Base-by-base conservation (phyloP, 2,329 filamentous ascomycete genomes). In the Ramularia endophylla region DNA sequence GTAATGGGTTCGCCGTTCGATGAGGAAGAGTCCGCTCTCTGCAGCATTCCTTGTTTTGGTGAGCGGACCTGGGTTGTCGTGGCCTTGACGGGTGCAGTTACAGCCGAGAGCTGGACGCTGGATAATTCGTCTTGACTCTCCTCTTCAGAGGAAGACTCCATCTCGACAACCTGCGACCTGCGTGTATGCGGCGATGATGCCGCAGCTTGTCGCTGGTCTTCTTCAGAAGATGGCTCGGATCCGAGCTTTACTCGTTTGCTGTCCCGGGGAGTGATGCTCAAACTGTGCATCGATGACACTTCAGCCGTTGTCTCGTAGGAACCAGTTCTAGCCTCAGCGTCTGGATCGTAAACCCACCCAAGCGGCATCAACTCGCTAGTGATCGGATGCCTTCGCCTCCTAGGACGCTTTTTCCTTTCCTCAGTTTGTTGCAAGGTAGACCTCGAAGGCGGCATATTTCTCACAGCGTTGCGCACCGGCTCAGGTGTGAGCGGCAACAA, bases 281-380 rank as follows among this genome's bases (percentile, higher is more conserved):
- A 43, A 33, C 25, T 40, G 25, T 22, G 40, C 42, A 40, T 41
- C 35, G 27, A 41, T 31, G 19, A 25, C 13, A 38, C 41, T 34
- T 42, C 39, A 17, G 5, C 17, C 16, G 29, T 36, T 20, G 27
- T 12, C 16, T 46, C 37, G 12, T 37, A 42, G 12, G 40, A 35
- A 6, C 17, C 32, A n/a, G n/a, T n/a, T n/a, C n/a, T n/a, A 12
- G 34, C 7, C 15, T 41, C 40, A 2, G 42, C 46, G 9, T 50
- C 34, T 0, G 53, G 53, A 18, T 60, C 46, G 19, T 54, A 59
- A 8, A 38, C 37, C 55, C 55, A 60, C 15, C 55, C 57, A n/a
- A 58, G 36, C 17, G 57, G 57, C 59, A 61, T 61, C 2, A 61
- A 44, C 38, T 57, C 57, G 5, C 50, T 45, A 2, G 59, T 61